Percentiles rank a stretch among this genome's conserved stretches.
These are phyloP conservation scores for Rhodotorula sp. DNA, from an alignment of 1,284 basidiomycete genomes.

Conservation along the genomic window DNA sequence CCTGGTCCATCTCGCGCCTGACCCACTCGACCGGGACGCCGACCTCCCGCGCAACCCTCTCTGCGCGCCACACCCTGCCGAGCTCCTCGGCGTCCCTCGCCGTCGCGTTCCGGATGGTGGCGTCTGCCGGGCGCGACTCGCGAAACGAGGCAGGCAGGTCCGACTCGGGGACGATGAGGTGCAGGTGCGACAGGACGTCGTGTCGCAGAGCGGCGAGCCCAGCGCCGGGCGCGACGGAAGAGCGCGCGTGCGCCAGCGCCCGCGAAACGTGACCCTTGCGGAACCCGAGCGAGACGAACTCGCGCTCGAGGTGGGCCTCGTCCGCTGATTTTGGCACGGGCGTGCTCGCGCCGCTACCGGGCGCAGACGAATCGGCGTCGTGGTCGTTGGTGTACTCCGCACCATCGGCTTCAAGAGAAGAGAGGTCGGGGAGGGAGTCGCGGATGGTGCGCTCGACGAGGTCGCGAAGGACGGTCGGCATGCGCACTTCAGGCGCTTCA, in stretches of 20 bases:
- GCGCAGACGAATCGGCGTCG: conserved; percentile 3
- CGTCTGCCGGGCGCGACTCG: conserved; percentile 52
- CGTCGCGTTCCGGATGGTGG: conserved; percentile 42
- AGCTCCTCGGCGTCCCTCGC: conserved; percentile 58
- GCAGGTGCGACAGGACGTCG: conserved; percentile 71
- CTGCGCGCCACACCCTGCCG: conserved; percentile 76
- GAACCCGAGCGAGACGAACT: conserved; percentile 54
- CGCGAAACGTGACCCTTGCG: conserved; percentile 53
- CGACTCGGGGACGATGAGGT: conserved; percentile 74
- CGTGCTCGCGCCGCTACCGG: background rate
- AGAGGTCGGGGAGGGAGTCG: conserved; percentile 20
- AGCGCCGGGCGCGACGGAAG: conserved; percentile 13
- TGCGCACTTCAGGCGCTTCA: conserved; percentile 77
- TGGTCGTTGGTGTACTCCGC: background rate
- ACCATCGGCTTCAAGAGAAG: conserved; percentile 6
- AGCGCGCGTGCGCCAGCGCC: conserved; percentile 38
- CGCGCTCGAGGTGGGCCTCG: conserved; percentile 18
- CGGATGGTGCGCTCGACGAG: conserved; percentile 66
- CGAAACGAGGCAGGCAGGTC: conserved; percentile 69
- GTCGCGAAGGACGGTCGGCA: conserved; percentile 75
- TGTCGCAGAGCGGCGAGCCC: conserved; percentile 50
- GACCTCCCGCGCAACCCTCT: conserved; percentile 77
- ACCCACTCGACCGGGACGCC: conserved; percentile 78
- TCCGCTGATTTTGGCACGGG: conserved; percentile 8
- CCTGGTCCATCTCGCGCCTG: conserved; percentile 56